Base-by-base conservation (phyloP, 2,329 filamentous ascomycete genomes). In the Ophiostoma sp. region DNA sequence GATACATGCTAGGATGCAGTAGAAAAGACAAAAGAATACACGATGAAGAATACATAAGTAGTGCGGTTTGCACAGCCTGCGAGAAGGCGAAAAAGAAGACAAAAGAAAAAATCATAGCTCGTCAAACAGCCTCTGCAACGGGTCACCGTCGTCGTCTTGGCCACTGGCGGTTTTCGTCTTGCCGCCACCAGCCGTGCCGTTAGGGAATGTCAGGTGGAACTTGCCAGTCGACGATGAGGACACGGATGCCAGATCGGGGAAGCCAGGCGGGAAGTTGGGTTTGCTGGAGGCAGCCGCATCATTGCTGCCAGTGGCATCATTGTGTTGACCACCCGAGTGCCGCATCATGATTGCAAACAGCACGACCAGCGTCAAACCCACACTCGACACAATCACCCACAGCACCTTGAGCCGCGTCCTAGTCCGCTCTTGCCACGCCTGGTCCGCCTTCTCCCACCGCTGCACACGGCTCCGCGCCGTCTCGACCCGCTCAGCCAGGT, bases 401-500 rank as follows among this genome's bases (percentile, higher is more conserved):
- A 92, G 82, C 25, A 87, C 85, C 76, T 87, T 88, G 75, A 93
- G 82, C 69, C 90, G 86, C 79, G 83, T 85, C 75, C 89, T 84
- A n/a, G 90, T 92, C 77, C 85, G 88, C 78, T 92, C 89, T 81
- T 92, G 88, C 85, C 90, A 91, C 77, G 90, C 88, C 66, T 83
- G 85, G 80, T 94, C 92, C 1, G 88, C 86, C 72, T 84, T 85
- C 79, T 93, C 91, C 87, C 91, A 93, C 36, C 84, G 83, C 79
- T 92, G 90, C 17, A 95, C 88, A 8, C 88, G 85, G 72, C 86
- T 82, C 69, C 89, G 86, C 15, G 93, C 91, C 17, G 85, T 82
- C 70, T 91, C 89, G 2, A 95, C 88, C 68, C 92, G 85, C 59
- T 84, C 84, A 74, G 89, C 89, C 50, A 94, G 83, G 19, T 82